A percentile compares a stretch with the other conserved stretches of the same genome.
Conservation (phyloP, 2,329 filamentous ascomycete species). For the Capronia americana region DNA sequence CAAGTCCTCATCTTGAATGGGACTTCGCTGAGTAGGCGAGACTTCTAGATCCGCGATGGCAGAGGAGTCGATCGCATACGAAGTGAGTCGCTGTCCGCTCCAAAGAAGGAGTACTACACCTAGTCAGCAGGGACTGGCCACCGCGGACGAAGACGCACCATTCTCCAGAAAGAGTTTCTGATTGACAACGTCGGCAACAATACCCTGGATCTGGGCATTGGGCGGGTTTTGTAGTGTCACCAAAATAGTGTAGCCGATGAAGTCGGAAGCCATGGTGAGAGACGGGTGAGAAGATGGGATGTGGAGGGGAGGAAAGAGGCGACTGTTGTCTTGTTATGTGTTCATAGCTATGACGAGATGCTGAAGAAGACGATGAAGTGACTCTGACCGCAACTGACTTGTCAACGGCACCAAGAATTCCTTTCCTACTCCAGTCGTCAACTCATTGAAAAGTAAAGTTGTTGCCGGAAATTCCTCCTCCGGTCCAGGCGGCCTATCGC, state of each 20-base stretch:
- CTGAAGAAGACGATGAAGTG: neutral
- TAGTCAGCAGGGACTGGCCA: slow-evolving; percentile 43
- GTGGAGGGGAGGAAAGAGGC: neutral
- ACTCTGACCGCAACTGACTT: neutral
- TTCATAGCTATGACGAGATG: neutral
- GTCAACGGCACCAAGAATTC: neutral
- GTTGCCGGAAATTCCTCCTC: no score
- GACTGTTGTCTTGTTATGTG: neutral
- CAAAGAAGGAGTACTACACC: slow-evolving; percentile 54
- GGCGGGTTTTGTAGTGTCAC: slow-evolving; percentile 73
- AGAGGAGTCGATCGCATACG: slow-evolving; percentile 63
- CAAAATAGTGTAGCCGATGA: slow-evolving; percentile 77
- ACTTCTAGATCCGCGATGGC: slow-evolving; percentile 67
- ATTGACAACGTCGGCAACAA: slow-evolving; percentile 72
- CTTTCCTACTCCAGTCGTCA: neutral
- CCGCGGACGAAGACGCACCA: slow-evolving; percentile 59
- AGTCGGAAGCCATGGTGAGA: slow-evolving; percentile 67
- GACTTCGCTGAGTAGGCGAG: slow-evolving; percentile 43
- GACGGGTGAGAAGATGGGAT: neutral
- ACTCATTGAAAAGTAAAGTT: neutral
- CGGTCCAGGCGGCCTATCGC: no score
- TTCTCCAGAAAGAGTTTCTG: slow-evolving; percentile 73
- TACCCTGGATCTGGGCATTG: slow-evolving; percentile 70
- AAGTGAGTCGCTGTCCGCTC: slow-evolving; percentile 59
- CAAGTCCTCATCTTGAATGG: slow-evolving; percentile 32